Evolutionary conservation across 2,329 filamentous ascomycete genomes (phyloP).

Genomic region (Huntiella moniliformis): DNA sequence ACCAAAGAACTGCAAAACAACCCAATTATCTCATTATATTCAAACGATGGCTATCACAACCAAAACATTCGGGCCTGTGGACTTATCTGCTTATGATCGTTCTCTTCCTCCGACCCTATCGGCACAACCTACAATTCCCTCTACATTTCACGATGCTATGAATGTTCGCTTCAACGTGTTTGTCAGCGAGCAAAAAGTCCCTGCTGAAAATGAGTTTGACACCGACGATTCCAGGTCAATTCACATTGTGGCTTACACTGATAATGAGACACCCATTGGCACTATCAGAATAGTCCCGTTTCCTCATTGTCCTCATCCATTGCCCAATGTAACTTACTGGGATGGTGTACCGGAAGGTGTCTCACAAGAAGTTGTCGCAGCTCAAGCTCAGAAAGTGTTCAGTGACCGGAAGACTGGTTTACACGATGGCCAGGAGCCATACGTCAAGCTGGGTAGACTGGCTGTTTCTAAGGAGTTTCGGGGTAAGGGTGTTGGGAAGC

Average conservation of each 20-base stretch:
- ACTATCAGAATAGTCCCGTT: conserved; percentile 69
- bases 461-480: conserved; percentile 50
- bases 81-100: conserved; percentile 4
- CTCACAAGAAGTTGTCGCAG: conserved; percentile 7
- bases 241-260: conserved; percentile 69
- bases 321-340: conserved; percentile 29
- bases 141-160: conserved; percentile 45
- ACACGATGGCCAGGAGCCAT: conserved; percentile 49
- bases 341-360: conserved; percentile 22
- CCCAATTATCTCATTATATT: background rate
- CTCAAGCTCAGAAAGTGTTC: conserved; percentile 12
- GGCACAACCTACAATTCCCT: conserved; percentile 30
- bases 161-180: conserved; percentile 41
- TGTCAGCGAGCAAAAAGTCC: conserved; percentile 37
- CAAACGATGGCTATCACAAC: background rate
- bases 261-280: conserved; percentile 35
- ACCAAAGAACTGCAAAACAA: no score
- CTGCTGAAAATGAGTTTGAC: conserved; percentile 57
- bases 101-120: background rate
- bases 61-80: background rate
- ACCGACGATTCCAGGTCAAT: conserved; percentile 59
- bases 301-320: conserved; percentile 49
- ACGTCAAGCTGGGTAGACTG: conserved; percentile 65
- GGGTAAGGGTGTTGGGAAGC: conserved; percentile 41
- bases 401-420: conserved; percentile 29